Evolutionary conservation across 768 basidiomycete genomes (phyloP).

Genomic region (Collybiopsis confluens): DNA sequence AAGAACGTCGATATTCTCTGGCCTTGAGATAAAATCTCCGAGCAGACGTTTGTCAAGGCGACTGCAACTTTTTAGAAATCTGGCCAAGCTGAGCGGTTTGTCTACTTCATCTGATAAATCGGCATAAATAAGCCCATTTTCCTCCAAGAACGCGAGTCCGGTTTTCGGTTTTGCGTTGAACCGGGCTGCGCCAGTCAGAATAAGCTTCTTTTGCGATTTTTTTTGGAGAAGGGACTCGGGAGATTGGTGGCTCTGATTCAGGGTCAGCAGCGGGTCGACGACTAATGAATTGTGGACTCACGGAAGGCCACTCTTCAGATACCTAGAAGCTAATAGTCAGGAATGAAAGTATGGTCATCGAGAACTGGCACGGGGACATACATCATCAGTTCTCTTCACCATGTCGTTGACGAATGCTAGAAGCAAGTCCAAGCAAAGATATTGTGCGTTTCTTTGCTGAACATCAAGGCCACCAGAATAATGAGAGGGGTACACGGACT

Average conservation of each 20-base stretch:
- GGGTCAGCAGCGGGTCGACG: constrained; percentile 5
- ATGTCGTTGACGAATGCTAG: constrained; percentile 86
- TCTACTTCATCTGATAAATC: constrained; percentile 55
- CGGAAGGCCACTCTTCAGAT: constrained; percentile 59
- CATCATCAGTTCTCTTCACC: constrained; percentile 57
- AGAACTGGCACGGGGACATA: constrained; percentile 33
- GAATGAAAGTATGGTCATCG: constrained; percentile 10
- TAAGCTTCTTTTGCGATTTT: constrained; percentile 84
- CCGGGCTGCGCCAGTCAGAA: constrained; percentile 75
- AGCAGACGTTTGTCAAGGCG: constrained; percentile 89
- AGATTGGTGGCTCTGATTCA: constrained; percentile 46
- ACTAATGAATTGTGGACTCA: constrained; percentile 26
- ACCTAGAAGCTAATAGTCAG: constrained; percentile 24
- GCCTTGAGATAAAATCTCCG: constrained; percentile 89
- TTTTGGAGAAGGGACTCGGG: constrained; percentile 55
- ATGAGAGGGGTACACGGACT: constrained; percentile 80
- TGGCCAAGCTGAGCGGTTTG: constrained; percentile 68
- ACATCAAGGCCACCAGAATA: constrained; percentile 53
- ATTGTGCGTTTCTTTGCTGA: constrained; percentile 75
- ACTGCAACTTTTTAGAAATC: constrained; percentile 79
- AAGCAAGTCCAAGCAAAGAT: constrained; percentile 83
- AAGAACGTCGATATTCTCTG: constrained; percentile 80
- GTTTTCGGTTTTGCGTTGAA: constrained; percentile 94
- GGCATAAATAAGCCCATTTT: constrained; percentile 82
- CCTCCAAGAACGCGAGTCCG: constrained; percentile 87